phyloP scores from a whole-genome alignment of 2,329 filamentous ascomycete genomes.

The Cladophialophora carrionii region DNA sequence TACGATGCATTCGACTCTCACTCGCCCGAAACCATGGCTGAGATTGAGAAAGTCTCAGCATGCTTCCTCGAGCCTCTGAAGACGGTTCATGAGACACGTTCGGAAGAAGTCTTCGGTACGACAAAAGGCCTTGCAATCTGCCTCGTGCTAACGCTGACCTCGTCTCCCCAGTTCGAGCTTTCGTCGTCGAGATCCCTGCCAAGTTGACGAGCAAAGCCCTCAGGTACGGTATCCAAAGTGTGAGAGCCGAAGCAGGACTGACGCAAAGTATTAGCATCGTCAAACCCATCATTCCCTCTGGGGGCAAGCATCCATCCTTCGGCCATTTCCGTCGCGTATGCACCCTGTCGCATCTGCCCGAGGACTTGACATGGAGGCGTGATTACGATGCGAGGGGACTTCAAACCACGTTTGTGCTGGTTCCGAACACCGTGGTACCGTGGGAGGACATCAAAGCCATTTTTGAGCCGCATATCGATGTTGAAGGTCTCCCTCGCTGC shows the following conservation, averaged over 20 bases:
- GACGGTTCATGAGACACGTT: slow-evolving; percentile 50
- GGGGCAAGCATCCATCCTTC: slow-evolving; percentile 44
- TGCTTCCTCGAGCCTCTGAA: slow-evolving; percentile 45
- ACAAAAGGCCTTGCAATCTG: not conserved
- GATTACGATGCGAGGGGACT: slow-evolving; percentile 34
- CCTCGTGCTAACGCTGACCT: not conserved
- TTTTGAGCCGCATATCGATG: slow-evolving; percentile 45
- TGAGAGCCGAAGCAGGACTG: slow-evolving; percentile 2
- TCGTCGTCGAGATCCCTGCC: slow-evolving; percentile 50
- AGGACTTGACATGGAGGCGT: slow-evolving; percentile 38
- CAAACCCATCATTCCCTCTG: slow-evolving; percentile 46
- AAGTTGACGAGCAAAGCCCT: slow-evolving; percentile 51
- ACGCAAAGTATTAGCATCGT: slow-evolving; percentile 32
- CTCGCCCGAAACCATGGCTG: slow-evolving; percentile 28
- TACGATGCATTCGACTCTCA: slow-evolving; percentile 28
- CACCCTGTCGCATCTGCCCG: slow-evolving; percentile 35
- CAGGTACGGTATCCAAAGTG: slow-evolving; percentile 42
- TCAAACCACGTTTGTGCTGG: slow-evolving; percentile 48
- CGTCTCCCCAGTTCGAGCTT: slow-evolving; percentile 45
- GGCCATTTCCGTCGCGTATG: slow-evolving; percentile 38
- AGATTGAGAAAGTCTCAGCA: slow-evolving; percentile 25
- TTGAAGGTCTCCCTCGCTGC: slow-evolving; percentile 42
- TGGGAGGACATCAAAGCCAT: slow-evolving; percentile 38
- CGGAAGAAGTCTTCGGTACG: slow-evolving; percentile 49
- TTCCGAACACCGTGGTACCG: slow-evolving; percentile 47